phyloP scores from a whole-genome alignment of 1,139 yeast genomes.

The Lodderomyces jiufengensis region DNA sequence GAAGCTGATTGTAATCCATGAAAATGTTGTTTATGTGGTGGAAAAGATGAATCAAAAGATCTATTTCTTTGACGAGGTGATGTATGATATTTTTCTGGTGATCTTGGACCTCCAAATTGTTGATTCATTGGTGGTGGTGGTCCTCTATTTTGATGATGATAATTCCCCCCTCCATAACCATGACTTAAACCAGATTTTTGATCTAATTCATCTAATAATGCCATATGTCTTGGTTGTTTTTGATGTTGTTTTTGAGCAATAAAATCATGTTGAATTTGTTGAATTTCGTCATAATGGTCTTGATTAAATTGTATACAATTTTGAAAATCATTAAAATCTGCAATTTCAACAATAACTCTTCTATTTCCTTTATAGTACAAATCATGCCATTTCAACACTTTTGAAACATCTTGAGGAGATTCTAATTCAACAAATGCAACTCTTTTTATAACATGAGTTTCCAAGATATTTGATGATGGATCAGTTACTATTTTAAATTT shows the following conservation, averaged over 20 bases:
- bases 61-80: constrained; percentile 9
- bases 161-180: not conserved
- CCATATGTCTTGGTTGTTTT: constrained; percentile 16
- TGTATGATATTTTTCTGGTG: constrained; percentile 8
- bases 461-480: constrained; percentile 39
- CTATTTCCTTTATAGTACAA: constrained; percentile 39
- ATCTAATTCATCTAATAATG: constrained; percentile 14
- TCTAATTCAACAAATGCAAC: constrained; percentile 62
- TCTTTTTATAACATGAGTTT: constrained; percentile 40
- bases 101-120: constrained; percentile 1
- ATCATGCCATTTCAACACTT: constrained; percentile 45
- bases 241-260: constrained; percentile 22
- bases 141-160: constrained; percentile 4
- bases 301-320: constrained; percentile 40
- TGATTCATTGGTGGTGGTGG: not conserved
- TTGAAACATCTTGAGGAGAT: constrained; percentile 44
- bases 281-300: constrained; percentile 30
- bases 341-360: constrained; percentile 41
- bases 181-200: constrained; percentile 8
- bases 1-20: constrained; percentile 7
- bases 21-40: constrained; percentile 5
- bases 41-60: constrained; percentile 11
- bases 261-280: constrained; percentile 30
- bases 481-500: constrained; percentile 44
- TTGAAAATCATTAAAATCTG: constrained; percentile 49